phyloP scores from a whole-genome alignment of 1,284 basidiomycete genomes.

The Mycena sp. region DNA sequence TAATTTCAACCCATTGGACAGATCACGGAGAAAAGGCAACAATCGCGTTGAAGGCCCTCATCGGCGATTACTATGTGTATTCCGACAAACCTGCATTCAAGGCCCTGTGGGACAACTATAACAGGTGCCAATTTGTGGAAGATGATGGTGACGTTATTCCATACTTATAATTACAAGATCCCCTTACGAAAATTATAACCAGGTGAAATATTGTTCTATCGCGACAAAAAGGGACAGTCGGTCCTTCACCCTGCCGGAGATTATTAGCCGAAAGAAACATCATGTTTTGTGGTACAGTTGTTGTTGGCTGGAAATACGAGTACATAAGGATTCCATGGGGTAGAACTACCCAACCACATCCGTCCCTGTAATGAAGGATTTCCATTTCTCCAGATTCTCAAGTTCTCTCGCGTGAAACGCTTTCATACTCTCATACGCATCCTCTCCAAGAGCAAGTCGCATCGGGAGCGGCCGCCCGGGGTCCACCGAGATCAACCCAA shows the following conservation, averaged over 20 bases:
- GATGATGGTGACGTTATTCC: conserved; percentile 44
- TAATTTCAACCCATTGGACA: no score
- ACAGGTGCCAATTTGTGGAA: conserved; percentile 76
- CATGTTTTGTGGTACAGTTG: background rate
- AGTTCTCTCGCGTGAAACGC: background rate
- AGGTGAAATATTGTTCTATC: conserved; percentile 71
- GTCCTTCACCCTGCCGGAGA: background rate
- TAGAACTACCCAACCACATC: conserved; percentile 3
- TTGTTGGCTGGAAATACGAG: no score
- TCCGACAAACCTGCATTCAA: conserved; percentile 59
- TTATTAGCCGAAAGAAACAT: background rate
- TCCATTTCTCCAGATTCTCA: conserved; percentile 15
- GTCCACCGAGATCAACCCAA: conserved; percentile 6
- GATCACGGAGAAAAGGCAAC: conserved; percentile 64
- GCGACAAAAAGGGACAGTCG: conserved; percentile 58
- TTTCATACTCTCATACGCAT: conserved; percentile 9
- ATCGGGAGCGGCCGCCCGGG: background rate
- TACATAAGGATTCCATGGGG: no score
- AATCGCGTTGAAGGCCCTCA: conserved; percentile 57
- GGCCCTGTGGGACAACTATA: conserved; percentile 67
- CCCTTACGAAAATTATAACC: background rate
- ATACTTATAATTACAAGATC: background rate
- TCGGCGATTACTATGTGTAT: conserved; percentile 61
- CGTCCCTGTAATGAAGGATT: conserved; percentile 11
- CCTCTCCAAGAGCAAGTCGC: conserved; percentile 13